Evolutionary conservation across 768 basidiomycete species (phyloP).

Genomic region (Artomyces pyxidatus): DNA sequence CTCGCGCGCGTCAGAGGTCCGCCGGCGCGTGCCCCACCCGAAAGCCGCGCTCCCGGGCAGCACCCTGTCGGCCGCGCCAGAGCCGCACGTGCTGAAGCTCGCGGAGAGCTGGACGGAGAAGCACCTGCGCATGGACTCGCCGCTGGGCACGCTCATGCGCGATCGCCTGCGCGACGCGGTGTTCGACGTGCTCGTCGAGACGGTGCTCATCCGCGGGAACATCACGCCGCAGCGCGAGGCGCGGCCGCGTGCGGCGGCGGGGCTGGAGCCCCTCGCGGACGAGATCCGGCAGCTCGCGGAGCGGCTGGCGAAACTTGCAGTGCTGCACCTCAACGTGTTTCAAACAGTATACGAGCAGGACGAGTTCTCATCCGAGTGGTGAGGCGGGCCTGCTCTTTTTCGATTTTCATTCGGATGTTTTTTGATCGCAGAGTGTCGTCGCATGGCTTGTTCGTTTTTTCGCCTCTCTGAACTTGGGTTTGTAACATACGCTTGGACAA

Average conservation of each 20-base stretch:
- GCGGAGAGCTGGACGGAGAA: slow-evolving; percentile 66
- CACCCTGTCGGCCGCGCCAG: slow-evolving; percentile 8
- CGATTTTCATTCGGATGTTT: too few relatives aligned
- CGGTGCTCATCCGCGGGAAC: slow-evolving; percentile 36
- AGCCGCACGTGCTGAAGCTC: slow-evolving; percentile 44
- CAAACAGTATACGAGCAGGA: slow-evolving; percentile 69
- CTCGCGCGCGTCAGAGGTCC: slow-evolving; percentile 50
- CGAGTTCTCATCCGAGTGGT: slow-evolving; percentile 31
- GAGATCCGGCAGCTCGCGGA: slow-evolving; percentile 66
- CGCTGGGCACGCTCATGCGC: slow-evolving; percentile 52
- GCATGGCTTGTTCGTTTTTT: not conserved
- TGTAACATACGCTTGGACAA: slow-evolving; percentile 6
- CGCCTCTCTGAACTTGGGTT: slow-evolving; percentile 5
- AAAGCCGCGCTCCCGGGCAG: not conserved
- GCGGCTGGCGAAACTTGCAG: slow-evolving; percentile 62
- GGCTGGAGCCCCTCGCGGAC: slow-evolving; percentile 63
- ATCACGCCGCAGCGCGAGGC: slow-evolving; percentile 16
- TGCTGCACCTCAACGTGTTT: slow-evolving; percentile 71
- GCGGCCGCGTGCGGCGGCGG: slow-evolving; percentile 4
- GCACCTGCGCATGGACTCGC: slow-evolving; percentile 53
- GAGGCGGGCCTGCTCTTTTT: not conserved
- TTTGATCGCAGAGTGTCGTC: too few relatives aligned
- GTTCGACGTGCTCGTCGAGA: slow-evolving; percentile 48
- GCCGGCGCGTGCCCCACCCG: slow-evolving; percentile 4
- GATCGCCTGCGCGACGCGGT: slow-evolving; percentile 57